These are phyloP conservation scores for Ambrosia hybrid DNA, from an alignment of 140 eudicot genomes.

Conservation along the genomic window DNA sequence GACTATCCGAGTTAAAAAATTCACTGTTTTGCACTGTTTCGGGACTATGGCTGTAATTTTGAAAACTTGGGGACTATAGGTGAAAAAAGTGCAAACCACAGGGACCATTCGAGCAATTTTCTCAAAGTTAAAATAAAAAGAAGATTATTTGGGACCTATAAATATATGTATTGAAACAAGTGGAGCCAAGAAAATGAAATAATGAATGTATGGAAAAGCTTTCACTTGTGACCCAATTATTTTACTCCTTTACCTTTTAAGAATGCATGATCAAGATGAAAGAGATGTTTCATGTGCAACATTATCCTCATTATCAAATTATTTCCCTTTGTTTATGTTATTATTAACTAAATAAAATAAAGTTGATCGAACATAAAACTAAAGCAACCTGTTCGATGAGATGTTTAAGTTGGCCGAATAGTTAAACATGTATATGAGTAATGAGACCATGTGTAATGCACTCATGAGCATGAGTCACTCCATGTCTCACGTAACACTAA, in stretches of 20 bases:
- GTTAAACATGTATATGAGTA: neutral
- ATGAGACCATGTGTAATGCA: too few relatives aligned
- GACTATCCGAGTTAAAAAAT: too few relatives aligned
- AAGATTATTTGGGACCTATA: conserved; percentile 19
- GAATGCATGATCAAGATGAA: conserved; percentile 21
- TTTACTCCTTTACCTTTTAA: conserved; percentile 14
- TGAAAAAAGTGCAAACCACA: too few relatives aligned
- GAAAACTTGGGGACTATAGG: too few relatives aligned
- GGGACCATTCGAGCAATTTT: too few relatives aligned
- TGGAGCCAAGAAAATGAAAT: conserved; percentile 22
- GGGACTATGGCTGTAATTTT: too few relatives aligned
- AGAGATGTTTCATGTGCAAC: conserved; percentile 15
- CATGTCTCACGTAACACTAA: too few relatives aligned
- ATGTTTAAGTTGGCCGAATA: neutral
- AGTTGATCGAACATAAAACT: neutral
- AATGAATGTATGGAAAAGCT: conserved; percentile 1
- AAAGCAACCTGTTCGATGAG: neutral
- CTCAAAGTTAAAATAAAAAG: neutral
- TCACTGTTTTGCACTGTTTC: too few relatives aligned
- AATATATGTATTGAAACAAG: conserved; percentile 4
- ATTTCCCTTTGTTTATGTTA: too few relatives aligned
- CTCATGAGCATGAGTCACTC: too few relatives aligned
- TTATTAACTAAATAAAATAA: neutral
- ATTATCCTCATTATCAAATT: neutral
- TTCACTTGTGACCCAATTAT: conserved; percentile 27